Evolutionary conservation across 1,284 basidiomycete species (phyloP).

Genomic region (Irpex sp.): DNA sequence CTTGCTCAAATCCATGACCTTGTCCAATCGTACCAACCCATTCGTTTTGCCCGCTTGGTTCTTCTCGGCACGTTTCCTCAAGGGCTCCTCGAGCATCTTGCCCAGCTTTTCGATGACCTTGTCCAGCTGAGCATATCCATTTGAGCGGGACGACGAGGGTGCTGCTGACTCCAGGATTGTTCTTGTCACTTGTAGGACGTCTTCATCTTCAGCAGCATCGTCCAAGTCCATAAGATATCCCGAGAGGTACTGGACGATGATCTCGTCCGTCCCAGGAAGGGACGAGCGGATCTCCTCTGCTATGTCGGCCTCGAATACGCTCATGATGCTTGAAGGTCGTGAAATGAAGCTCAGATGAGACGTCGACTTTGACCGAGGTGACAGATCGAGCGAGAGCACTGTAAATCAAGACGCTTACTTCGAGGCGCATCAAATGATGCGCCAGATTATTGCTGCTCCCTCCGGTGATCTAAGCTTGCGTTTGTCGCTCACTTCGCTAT

Average conservation of each 20-base stretch:
- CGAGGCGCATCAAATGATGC: neutral
- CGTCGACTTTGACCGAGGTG: too few species aligned
- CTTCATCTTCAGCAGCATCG: conserved; percentile 93
- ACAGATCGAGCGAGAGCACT: neutral
- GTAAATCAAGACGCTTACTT: neutral
- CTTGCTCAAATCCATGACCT: conserved; percentile 95
- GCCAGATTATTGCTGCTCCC: neutral
- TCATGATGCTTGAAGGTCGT: conserved; percentile 20
- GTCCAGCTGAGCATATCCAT: conserved; percentile 44
- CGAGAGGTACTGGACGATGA: conserved; percentile 92
- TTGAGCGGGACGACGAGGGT: conserved; percentile 32
- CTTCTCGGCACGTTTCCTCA: conserved; percentile 65
- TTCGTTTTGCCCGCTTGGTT: conserved; percentile 59
- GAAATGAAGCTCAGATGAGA: too few species aligned
- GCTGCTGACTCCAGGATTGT: conserved; percentile 81
- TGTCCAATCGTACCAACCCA: conserved; percentile 84
- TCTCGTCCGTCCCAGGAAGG: conserved; percentile 92
- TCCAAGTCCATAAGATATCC: conserved; percentile 94
- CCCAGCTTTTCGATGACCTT: conserved; percentile 77
- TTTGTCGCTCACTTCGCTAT: neutral
- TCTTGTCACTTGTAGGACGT: conserved; percentile 84
- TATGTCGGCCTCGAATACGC: conserved; percentile 54
- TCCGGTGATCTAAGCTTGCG: neutral
- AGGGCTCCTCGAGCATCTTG: conserved; percentile 72
- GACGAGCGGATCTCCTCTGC: conserved; percentile 83